Evolutionary conservation across 768 basidiomycete genomes (phyloP), one percentile per base, ranked within the genome.

Genomic region (Boletus bicolor): DNA sequence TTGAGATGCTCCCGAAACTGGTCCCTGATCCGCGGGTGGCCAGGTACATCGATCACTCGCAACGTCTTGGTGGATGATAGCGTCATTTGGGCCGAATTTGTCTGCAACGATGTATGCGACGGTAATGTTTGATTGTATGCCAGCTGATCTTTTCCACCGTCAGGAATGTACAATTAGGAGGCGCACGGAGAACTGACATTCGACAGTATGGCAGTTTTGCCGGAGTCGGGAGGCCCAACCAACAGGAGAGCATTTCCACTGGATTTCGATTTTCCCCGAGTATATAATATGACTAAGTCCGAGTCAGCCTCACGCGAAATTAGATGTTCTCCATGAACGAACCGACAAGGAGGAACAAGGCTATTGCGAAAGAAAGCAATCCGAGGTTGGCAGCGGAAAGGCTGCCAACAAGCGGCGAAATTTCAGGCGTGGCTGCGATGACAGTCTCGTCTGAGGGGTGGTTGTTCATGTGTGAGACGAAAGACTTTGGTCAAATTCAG

Each of bases 121-220:
- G 82, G 82, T 11, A 87, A 68, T 1, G 82, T 77, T 66, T 83
- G 80, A 30, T 78, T 75, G 67, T 85, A 90, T 21, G 79, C 79
- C 8, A 93, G 75, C 91, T 93, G 51, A 51, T 50, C 44, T 59
- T 59, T 51, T 46, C 57, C 17, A 55, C 21, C 37, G 51, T 60
- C 51, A 62, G 47, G 14, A 50, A 45, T 54, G 56, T 51, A 37
- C 11, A 30, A 28, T 35, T 14, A 43, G 24, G 19, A 51, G 32
- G 56, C 26, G 48, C 4, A 5, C 4, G 34, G 10, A 8, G 34
- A 19, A 78, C 85, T 60, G 57, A 89, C 91, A 58, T 80, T 77
- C 24, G 87, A 84, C 48, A 91, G 66, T 38, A 93, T 83, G 19
- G 89, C 78, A 1, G 91, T 93, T 74, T 93, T 93, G 45, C 91